Evolutionary conservation across 2,329 filamentous ascomycete species (phyloP).

Genomic region (Phaeophleospora eucalypticola): DNA sequence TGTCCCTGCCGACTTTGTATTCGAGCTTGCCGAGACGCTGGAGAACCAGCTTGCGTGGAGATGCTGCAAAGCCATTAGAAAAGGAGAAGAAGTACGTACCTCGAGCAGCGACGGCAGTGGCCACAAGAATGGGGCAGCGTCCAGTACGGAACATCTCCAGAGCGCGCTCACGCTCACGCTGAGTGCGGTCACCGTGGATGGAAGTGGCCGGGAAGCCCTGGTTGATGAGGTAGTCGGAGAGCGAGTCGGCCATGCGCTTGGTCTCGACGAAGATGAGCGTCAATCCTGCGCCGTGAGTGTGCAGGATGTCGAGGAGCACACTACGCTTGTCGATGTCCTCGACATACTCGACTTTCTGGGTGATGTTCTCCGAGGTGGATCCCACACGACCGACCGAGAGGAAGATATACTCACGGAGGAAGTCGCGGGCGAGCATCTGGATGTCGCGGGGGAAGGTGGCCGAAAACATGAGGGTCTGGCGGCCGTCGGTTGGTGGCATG

Average conservation of each 20-base stretch:
- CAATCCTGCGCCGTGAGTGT: constrained; percentile 83
- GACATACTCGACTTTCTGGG: constrained; percentile 96
- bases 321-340: constrained; percentile 97
- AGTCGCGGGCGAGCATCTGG: constrained; percentile 97
- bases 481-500: constrained; percentile 77
- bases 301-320: constrained; percentile 92
- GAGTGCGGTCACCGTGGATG: constrained; percentile 96
- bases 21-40: no score
- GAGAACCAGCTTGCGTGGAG: no score
- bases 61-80: no score
- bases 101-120: constrained; percentile 89
- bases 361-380: constrained; percentile 99
- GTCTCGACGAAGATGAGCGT: constrained; percentile 99
- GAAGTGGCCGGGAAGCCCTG: constrained; percentile 97
- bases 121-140: constrained; percentile 92
- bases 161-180: constrained; percentile 97
- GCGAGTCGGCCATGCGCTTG: constrained; percentile 97
- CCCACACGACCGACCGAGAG: constrained; percentile 97
- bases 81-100: constrained; percentile 20
- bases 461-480: constrained; percentile 99
- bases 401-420: constrained; percentile 99
- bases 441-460: constrained; percentile 99
- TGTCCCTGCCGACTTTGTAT: no score
- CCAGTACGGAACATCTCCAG: constrained; percentile 96
- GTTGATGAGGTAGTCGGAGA: constrained; percentile 98